Conservation (phyloP, 208 protist species). For the Jaenimonas drosophilae region DNA sequence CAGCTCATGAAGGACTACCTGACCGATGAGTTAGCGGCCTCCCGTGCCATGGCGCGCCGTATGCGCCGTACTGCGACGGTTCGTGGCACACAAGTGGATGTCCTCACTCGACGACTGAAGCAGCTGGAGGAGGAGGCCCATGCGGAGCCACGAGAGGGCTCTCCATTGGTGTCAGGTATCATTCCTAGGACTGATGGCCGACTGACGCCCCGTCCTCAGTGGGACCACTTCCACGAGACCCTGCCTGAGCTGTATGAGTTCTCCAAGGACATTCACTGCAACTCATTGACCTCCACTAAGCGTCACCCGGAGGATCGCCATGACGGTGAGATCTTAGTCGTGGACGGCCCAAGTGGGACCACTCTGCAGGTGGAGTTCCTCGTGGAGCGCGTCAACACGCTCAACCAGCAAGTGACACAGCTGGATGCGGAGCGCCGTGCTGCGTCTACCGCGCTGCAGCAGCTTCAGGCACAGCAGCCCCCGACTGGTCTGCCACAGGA, state of each 20-base stretch:
- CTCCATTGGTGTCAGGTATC: no score
- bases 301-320: constrained; percentile 6
- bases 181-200: constrained; percentile 9
- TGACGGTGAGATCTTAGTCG: constrained; percentile 9
- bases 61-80: constrained; percentile 68
- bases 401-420: constrained; percentile 16
- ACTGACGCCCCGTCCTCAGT: constrained; percentile 71
- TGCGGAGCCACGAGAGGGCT: no score
- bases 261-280: constrained; percentile 13
- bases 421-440: not conserved
- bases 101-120: constrained; percentile 46
- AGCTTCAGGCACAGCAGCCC: not conserved
- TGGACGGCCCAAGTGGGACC: constrained; percentile 33
- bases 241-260: constrained; percentile 33
- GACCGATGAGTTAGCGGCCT: constrained; percentile 30
- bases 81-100: constrained; percentile 69
- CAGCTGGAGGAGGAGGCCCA: constrained; percentile 26
- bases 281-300: constrained; percentile 8
- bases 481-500: not conserved
- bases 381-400: constrained; percentile 31
- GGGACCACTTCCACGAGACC: constrained; percentile 19
- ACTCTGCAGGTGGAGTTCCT: constrained; percentile 63
- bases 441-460: not conserved
- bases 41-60: constrained; percentile 32
- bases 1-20: constrained; percentile 63